phyloP scores from a whole-genome alignment of 2,329 filamentous ascomycete genomes.

The Neopestalotiopsis sp. region DNA sequence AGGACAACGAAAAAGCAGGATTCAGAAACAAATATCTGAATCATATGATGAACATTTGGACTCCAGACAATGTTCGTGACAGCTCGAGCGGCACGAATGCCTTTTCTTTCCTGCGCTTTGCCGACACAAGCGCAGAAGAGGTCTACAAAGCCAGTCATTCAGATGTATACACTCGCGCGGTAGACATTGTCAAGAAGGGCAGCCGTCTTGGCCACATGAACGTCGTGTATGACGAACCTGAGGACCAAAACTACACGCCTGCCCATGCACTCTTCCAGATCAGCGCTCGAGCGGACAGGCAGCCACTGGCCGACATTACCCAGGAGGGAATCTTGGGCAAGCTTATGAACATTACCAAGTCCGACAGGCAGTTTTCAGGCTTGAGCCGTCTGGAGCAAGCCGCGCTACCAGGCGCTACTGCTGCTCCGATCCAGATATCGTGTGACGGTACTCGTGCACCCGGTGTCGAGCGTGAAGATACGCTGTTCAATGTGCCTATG shows the following conservation, averaged over 20 bases:
- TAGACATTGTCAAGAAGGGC: conserved; percentile 59
- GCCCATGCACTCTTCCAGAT: conserved; percentile 84
- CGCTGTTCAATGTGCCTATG: conserved; percentile 78
- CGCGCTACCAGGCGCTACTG: conserved; percentile 76
- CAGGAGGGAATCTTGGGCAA: conserved; percentile 73
- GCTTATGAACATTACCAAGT: conserved; percentile 78
- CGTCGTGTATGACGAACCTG: conserved; percentile 72
- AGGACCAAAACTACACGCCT: conserved; percentile 68
- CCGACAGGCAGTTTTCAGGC: conserved; percentile 70
- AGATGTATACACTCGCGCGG: conserved; percentile 75
- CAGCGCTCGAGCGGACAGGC: conserved; percentile 68
- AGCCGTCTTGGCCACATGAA: conserved; percentile 70
- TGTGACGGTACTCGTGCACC: conserved; percentile 71
- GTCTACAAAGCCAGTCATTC: conserved; percentile 71
- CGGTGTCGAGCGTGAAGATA: conserved; percentile 69
- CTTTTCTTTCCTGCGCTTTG: conserved; percentile 92
- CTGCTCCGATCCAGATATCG: conserved; percentile 83
- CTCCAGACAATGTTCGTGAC: conserved; percentile 74
- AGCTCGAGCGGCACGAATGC: conserved; percentile 65
- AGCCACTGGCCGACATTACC: conserved; percentile 71
- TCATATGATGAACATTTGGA: conserved; percentile 90
- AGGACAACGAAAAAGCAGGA: conserved; percentile 75
- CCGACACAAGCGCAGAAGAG: conserved; percentile 76
- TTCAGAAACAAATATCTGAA: conserved; percentile 79
- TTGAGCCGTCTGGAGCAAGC: conserved; percentile 82